Conservation (phyloP, 495 filamentous ascomycete species). For the Trichoderma asperelloides region DNA sequence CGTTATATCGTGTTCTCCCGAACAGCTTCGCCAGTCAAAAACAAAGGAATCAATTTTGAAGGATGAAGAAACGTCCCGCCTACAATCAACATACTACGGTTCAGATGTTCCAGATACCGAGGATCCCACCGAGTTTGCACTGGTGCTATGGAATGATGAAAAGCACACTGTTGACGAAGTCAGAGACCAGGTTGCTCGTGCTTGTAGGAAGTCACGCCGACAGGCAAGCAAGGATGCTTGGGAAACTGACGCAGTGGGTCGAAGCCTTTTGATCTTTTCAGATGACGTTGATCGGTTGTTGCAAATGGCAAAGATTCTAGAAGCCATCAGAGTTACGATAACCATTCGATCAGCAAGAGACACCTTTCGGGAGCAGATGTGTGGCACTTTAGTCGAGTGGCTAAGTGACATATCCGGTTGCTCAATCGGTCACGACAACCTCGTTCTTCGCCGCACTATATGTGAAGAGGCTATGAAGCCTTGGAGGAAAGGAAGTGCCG, state of each 20-base stretch:
- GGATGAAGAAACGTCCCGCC: conserved; percentile 72
- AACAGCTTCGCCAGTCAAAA: conserved; percentile 82
- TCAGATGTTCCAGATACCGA: conserved; percentile 32
- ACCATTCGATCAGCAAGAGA: conserved; percentile 90
- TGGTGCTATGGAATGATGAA: conserved; percentile 97
- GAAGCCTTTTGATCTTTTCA: conserved; percentile 72
- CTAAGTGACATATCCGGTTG: conserved; percentile 86
- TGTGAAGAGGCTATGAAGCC: conserved; percentile 84
- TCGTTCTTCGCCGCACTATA: conserved; percentile 69
- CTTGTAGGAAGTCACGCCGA: conserved; percentile 61
- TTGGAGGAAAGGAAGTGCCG: conserved; percentile 80
- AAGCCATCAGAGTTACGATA: conserved; percentile 91
- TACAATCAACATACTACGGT: conserved; percentile 66
- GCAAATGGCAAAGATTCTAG: conserved; percentile 68
- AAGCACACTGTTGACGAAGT: conserved; percentile 97
- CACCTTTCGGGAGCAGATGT: conserved; percentile 97
- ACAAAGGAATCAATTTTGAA: conserved; percentile 64
- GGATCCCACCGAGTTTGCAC: conserved; percentile 61
- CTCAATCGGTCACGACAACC: conserved; percentile 67
- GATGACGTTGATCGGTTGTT: conserved; percentile 63
- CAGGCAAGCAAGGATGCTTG: conserved; percentile 70
- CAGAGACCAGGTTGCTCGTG: conserved; percentile 75
- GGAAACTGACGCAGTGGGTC: conserved; percentile 79
- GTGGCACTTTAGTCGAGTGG: conserved; percentile 96
- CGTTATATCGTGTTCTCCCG: conserved; percentile 94